A percentile compares a stretch with the other conserved stretches of the same genome.
These are phyloP conservation scores for Coemansia sp. DNA, from an alignment of 192 early-diverging fungal genomes.

Conservation along the genomic window DNA sequence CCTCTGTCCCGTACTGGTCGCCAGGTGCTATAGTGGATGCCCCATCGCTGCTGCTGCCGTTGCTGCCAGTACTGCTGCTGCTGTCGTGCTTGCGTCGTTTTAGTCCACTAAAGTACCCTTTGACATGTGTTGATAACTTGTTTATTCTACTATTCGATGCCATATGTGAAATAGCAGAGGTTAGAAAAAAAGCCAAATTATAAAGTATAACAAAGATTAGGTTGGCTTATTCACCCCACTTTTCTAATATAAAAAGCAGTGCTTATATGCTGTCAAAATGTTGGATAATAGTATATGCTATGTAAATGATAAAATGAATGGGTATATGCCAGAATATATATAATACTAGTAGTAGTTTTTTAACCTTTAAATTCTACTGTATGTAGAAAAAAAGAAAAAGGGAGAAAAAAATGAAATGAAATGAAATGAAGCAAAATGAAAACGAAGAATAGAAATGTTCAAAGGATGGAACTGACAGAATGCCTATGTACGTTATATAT, in stretches of 20 bases:
- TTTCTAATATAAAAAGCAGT: no score
- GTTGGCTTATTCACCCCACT: no score
- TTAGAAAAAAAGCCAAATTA: not conserved
- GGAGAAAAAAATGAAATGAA: not conserved
- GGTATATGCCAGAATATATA: no score
- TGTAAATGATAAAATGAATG: no score
- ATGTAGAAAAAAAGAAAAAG: not conserved
- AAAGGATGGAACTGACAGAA: no score
- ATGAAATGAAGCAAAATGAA: not conserved
- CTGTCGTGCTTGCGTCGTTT: constrained; percentile 38
- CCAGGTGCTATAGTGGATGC: not conserved
- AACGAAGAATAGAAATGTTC: not conserved
- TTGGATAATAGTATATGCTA: no score
- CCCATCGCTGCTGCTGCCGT: not conserved
- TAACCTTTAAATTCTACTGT: not conserved
- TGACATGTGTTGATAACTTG: constrained; percentile 44
- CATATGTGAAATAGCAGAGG: constrained; percentile 13
- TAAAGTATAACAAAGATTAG: not conserved
- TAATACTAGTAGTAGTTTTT: no score
- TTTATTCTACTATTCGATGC: constrained; percentile 27
- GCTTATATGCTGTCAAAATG: no score
- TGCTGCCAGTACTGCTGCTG: not conserved
- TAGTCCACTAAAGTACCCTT: constrained; percentile 20
- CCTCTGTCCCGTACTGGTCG: constrained; percentile 7
- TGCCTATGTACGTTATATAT: not conserved